A percentile compares a stretch with the other conserved stretches of the same genome.
phyloP scores from a whole-genome alignment of 2,329 filamentous ascomycete genomes.

The Neofusicoccum cordaticola region DNA sequence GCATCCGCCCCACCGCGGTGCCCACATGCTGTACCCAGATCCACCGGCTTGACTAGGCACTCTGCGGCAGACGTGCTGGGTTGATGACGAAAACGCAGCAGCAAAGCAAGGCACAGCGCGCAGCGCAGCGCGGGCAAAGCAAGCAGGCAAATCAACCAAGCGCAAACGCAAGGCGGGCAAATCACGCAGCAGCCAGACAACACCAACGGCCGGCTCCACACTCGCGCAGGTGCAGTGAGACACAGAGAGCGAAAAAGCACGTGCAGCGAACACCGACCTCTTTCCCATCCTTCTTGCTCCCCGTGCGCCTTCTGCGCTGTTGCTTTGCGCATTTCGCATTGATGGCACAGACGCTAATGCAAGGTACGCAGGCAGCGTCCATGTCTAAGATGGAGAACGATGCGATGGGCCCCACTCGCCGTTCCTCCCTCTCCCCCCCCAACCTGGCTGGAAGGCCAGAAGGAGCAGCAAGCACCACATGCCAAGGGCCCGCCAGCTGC shows the following conservation, averaged over 20 bases:
- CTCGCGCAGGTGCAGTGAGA: neutral
- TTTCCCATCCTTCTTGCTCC: neutral
- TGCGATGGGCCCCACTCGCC: neutral
- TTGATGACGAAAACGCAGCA: neutral
- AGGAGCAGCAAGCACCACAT: neutral
- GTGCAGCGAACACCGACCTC: neutral
- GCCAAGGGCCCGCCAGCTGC: neutral
- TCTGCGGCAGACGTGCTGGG: neutral
- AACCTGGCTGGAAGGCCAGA: neutral
- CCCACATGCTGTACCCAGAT: slow-evolving; percentile 5
- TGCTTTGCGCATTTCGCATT: slow-evolving; percentile 1
- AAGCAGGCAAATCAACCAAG: neutral
- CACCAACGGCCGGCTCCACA: neutral
- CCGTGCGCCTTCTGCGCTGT: neutral
- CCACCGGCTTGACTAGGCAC: neutral
- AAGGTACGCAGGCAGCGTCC: neutral
- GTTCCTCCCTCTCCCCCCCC: neutral
- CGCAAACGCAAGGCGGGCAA: neutral
- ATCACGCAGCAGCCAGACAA: neutral
- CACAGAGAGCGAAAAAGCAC: neutral
- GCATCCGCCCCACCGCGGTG: neutral
- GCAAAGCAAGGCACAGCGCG: neutral
- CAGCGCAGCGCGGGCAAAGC: neutral
- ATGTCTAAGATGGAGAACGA: slow-evolving; percentile 7
- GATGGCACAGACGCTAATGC: slow-evolving; percentile 14